Conservation (phyloP, 352 stramenopile species). For the Phytophthora nicotianae region DNA sequence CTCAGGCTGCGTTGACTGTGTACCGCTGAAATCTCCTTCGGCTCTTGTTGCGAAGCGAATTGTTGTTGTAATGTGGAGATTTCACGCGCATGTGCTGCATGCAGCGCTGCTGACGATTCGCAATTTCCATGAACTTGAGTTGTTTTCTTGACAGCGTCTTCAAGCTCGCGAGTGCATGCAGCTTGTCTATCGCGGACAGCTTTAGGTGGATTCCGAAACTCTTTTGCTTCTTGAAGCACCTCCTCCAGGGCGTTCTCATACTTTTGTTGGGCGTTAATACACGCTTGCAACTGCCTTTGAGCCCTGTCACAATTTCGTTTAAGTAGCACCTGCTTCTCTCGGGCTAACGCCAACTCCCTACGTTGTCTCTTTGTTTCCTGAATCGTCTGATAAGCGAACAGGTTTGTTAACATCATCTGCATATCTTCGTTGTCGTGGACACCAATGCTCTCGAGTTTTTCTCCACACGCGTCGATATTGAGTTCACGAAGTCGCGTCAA, state of each 20-base stretch:
- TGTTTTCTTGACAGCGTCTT: constrained; percentile 30
- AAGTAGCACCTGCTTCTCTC: constrained; percentile 22
- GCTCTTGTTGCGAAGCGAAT: constrained; percentile 36
- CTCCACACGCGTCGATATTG: constrained; percentile 27
- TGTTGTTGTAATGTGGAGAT: constrained; percentile 26
- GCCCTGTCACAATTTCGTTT: constrained; percentile 44
- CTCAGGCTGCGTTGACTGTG: constrained; percentile 50
- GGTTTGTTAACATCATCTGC: constrained; percentile 58
- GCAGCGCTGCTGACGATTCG: constrained; percentile 10
- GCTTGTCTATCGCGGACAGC: constrained; percentile 48
- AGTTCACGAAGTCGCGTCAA: constrained; percentile 35
- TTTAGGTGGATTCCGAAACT: constrained; percentile 71
- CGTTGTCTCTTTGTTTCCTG: constrained; percentile 39
- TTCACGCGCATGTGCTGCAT: constrained; percentile 20
- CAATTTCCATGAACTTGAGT: constrained; percentile 21
- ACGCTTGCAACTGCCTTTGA: constrained; percentile 40
- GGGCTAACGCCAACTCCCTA: constrained; percentile 6
- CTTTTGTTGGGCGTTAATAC: constrained; percentile 23
- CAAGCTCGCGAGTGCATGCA: constrained; percentile 37
- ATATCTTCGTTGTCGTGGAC: constrained; percentile 48
- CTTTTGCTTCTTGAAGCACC: constrained; percentile 48
- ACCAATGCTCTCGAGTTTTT: constrained; percentile 44
- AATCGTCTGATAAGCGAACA: constrained; percentile 53
- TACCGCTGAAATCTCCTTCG: constrained; percentile 60
- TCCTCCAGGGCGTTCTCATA: constrained; percentile 40